Conservation (phyloP, 257 asterid genomes). For the Anisodus acutangulus region DNA sequence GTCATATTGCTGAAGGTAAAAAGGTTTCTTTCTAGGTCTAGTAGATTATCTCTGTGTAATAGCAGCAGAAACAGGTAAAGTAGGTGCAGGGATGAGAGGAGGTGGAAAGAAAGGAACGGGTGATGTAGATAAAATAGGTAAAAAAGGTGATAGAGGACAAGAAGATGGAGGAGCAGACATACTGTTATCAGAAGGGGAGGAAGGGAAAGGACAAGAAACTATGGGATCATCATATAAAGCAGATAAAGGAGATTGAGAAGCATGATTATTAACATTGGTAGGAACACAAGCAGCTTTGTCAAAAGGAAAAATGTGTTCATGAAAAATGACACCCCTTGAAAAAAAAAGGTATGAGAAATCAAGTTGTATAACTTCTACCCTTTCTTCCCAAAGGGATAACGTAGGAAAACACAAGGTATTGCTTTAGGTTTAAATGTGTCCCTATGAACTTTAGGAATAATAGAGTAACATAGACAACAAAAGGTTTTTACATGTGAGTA, state of each 20-base stretch:
- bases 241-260: no score
- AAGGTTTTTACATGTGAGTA: no score
- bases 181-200: no score
- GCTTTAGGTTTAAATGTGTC: neutral
- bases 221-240: no score
- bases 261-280: neutral
- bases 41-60: neutral
- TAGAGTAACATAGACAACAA: neutral
- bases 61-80: neutral
- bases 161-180: no score
- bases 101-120: neutral
- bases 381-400: neutral
- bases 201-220: no score
- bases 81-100: no score
- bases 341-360: no score
- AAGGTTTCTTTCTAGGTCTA: neutral
- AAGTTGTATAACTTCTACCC: no score
- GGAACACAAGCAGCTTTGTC: no score
- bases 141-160: no score
- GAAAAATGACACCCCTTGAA: neutral
- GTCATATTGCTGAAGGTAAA: neutral
- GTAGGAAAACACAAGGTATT: neutral
- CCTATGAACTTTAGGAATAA: neutral
- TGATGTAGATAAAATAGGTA: no score
- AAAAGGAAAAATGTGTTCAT: neutral